Percentiles rank a stretch among this genome's conserved stretches.
Conservation (phyloP, 495 filamentous ascomycete species). For the Penicillium chermesinum region DNA sequence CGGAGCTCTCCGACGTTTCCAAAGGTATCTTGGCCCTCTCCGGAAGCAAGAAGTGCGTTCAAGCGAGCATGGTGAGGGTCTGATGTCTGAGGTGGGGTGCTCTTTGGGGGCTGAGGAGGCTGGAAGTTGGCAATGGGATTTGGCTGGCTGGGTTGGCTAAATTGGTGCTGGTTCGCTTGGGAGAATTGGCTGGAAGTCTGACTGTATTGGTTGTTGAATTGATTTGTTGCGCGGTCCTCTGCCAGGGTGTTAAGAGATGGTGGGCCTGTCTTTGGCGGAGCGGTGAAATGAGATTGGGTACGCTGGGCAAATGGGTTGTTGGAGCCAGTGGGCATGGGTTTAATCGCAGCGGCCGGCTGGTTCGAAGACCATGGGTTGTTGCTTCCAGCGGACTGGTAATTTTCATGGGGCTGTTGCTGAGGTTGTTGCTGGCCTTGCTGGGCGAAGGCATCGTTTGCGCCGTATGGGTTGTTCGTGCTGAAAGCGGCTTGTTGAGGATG, state of each 20-base stretch:
- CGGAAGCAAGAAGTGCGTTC: slow-evolving; percentile 79
- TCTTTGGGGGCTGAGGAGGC: slow-evolving; percentile 43
- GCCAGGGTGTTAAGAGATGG: slow-evolving; percentile 63
- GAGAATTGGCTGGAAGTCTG: slow-evolving; percentile 21
- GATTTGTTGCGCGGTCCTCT: slow-evolving; percentile 62
- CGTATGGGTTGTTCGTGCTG: slow-evolving; percentile 64
- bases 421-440: slow-evolving; percentile 50
- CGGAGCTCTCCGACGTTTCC: slow-evolving; percentile 92
- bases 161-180: slow-evolving; percentile 2
- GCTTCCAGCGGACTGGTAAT: slow-evolving; percentile 61
- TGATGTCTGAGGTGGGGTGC: slow-evolving; percentile 37
- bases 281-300: slow-evolving; percentile 54
- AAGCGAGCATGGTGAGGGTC: slow-evolving; percentile 81
- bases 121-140: slow-evolving; percentile 53
- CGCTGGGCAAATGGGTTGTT: slow-evolving; percentile 90
- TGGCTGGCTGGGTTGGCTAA: slow-evolving; percentile 12
- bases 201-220: slow-evolving; percentile 47
- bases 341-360: slow-evolving; percentile 40
- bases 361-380: slow-evolving; percentile 70
- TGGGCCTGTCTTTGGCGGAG: slow-evolving; percentile 55
- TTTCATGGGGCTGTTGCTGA: slow-evolving; percentile 57
- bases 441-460: slow-evolving; percentile 33
- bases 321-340: slow-evolving; percentile 70
- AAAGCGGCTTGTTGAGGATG: slow-evolving; percentile 74
- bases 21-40: slow-evolving; percentile 95